A percentile compares a stretch with the other conserved stretches of the same genome.
phyloP scores from a whole-genome alignment of 805 yeast genomes.

The Saccharomyces jurei region DNA sequence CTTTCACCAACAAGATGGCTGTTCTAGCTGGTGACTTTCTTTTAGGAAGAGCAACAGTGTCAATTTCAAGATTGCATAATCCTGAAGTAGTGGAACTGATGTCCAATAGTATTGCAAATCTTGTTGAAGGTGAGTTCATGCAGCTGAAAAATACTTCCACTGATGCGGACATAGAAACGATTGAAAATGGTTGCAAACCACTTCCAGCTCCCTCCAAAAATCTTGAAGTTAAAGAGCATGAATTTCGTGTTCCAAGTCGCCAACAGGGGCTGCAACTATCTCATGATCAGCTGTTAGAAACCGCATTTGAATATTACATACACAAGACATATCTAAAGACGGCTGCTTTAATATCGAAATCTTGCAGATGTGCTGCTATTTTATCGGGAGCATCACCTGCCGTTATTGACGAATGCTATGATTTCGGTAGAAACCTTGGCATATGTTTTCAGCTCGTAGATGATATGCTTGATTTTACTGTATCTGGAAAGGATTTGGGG shows the following conservation, averaged over 20 bases:
- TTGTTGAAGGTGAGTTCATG: constrained; percentile 98
- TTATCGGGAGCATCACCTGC: constrained; percentile 72
- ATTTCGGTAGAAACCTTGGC: constrained; percentile 88
- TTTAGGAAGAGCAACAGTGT: constrained; percentile 92
- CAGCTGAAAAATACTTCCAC: constrained; percentile 88
- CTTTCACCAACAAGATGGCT: constrained; percentile 95
- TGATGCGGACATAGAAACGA: constrained; percentile 39
- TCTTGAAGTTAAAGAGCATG: constrained; percentile 38
- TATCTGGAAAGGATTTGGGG: constrained; percentile 77
- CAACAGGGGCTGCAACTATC: constrained; percentile 28
- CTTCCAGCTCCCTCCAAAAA: constrained; percentile 56
- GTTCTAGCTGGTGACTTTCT: constrained; percentile 94
- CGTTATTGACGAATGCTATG: constrained; percentile 78
- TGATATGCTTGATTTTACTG: constrained; percentile 90
- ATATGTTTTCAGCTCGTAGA: constrained; percentile 94
- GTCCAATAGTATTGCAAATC: constrained; percentile 91
- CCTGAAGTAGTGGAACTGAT: constrained; percentile 96
- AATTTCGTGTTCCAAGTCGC: constrained; percentile 23
- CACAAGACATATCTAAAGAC: constrained; percentile 95
- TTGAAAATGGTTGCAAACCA: constrained; percentile 17
- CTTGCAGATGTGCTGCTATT: constrained; percentile 88
- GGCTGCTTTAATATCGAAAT: constrained; percentile 88
- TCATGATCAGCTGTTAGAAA: constrained; percentile 60
- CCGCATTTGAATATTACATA: constrained; percentile 90
- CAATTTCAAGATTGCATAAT: constrained; percentile 84